A percentile compares a stretch with the other conserved stretches of the same genome.
Evolutionary conservation across 352 stramenopile species (phyloP).

Genomic region (Phytopythium oedochilum): DNA sequence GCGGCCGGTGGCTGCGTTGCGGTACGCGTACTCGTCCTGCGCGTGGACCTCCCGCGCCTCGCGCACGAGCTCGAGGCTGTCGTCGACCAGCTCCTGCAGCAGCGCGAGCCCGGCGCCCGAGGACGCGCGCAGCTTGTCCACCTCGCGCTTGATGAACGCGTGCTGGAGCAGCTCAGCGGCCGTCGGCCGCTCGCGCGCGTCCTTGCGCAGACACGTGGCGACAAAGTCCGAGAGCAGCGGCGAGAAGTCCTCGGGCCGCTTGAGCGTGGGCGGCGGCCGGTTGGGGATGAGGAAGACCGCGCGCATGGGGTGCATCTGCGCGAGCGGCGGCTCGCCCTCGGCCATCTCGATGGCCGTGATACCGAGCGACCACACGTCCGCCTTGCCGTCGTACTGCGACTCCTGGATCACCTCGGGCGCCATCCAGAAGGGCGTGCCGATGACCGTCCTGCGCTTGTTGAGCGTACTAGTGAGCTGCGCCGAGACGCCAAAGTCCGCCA

Average conservation of each 20-base stretch:
- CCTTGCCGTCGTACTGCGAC: slow-evolving; percentile 80
- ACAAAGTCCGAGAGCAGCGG: slow-evolving; percentile 57
- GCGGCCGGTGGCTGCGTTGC: slow-evolving; percentile 41
- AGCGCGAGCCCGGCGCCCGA: slow-evolving; percentile 36
- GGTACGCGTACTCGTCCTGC: slow-evolving; percentile 55
- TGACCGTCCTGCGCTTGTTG: slow-evolving; percentile 88
- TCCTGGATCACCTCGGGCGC: slow-evolving; percentile 89
- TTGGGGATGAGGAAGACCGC: slow-evolving; percentile 80
- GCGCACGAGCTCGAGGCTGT: slow-evolving; percentile 59
- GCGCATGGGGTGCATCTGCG: slow-evolving; percentile 86
- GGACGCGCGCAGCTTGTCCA: slow-evolving; percentile 31
- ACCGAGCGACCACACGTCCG: slow-evolving; percentile 79
- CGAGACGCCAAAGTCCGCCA: slow-evolving; percentile 90
- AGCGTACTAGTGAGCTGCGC: slow-evolving; percentile 88
- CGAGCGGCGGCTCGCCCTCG: slow-evolving; percentile 78
- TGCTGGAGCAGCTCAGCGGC: slow-evolving; percentile 49
- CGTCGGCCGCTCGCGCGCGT: slow-evolving; percentile 38
- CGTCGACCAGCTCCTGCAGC: slow-evolving; percentile 66
- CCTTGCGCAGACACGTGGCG: slow-evolving; percentile 59
- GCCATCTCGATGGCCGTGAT: slow-evolving; percentile 91
- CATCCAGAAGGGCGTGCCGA: slow-evolving; percentile 92
- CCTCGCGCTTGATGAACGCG: slow-evolving; percentile 56
- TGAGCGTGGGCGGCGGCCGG: slow-evolving; percentile 47
- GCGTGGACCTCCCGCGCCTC: slow-evolving; percentile 38
- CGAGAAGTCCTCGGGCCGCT: slow-evolving; percentile 34